Conservation (phyloP, 495 filamentous ascomycete species). For the Penicillium verhagenii region DNA sequence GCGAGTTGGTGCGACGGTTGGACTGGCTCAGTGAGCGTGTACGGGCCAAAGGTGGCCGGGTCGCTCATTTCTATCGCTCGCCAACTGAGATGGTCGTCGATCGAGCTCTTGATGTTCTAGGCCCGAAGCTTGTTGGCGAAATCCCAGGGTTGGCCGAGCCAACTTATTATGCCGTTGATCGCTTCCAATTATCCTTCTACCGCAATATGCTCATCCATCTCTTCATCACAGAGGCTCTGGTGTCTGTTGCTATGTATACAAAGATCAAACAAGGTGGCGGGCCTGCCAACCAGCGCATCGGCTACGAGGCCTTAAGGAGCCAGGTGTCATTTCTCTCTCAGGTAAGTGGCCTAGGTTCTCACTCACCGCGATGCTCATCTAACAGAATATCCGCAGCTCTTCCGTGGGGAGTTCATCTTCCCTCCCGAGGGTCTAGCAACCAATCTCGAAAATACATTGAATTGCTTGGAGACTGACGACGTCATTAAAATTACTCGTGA, state of each 20-base stretch:
- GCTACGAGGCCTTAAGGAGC: conserved; percentile 63
- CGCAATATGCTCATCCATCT: conserved; percentile 99
- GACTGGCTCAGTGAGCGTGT: conserved; percentile 88
- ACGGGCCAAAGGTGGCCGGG: conserved; percentile 79
- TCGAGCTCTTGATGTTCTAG: conserved; percentile 85
- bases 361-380: conserved; percentile 3
- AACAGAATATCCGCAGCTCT: conserved; percentile 54
- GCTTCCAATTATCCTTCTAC: conserved; percentile 96
- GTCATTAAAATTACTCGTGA: conserved; percentile 71
- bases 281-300: conserved; percentile 73
- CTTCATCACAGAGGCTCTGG: conserved; percentile 87
- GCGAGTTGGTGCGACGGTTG: conserved; percentile 80
- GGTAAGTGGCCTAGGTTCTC: conserved; percentile 23
- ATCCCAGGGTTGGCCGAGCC: conserved; percentile 78
- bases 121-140: conserved; percentile 78
- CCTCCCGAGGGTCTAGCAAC: conserved; percentile 74
- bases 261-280: conserved; percentile 86
- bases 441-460: conserved; percentile 78
- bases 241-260: conserved; percentile 86
- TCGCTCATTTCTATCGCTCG: conserved; percentile 85
- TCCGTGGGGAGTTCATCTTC: conserved; percentile 96
- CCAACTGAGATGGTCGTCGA: conserved; percentile 81
- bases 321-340: conserved; percentile 89
- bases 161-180: conserved; percentile 90
- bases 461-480: conserved; percentile 72